Conservation (phyloP, 345 rosid genomes). For the rapeseed (Brassica napus) region Da-Ae NC_063448.1:3050001-3050500, state of each 20-base stretch:
- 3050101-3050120: slow-evolving; percentile 41
- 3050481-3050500: neutral
- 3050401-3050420: neutral
- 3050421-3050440: neutral
- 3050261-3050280: slow-evolving; percentile 30
- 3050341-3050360: slow-evolving; percentile 38
- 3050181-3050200: slow-evolving; percentile 97
- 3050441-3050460: neutral
- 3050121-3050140: slow-evolving; percentile 93
- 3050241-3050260: neutral
- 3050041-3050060: neutral
- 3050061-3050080: neutral
- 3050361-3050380: slow-evolving; percentile 3
- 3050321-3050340: slow-evolving; percentile 91
- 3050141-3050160: slow-evolving; percentile 86
- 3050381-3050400: neutral
- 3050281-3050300: slow-evolving; percentile 91
- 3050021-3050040: slow-evolving; percentile 50
- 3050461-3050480: neutral
- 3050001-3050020: slow-evolving; percentile 90
- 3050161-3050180: slow-evolving; percentile 88
- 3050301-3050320: slow-evolving; percentile 93
- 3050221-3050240: slow-evolving; percentile 1
- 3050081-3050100: neutral
- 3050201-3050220: slow-evolving; percentile 4